Conservation (phyloP, 495 filamentous ascomycete genomes). For the Trichoderma reesei region DNA sequence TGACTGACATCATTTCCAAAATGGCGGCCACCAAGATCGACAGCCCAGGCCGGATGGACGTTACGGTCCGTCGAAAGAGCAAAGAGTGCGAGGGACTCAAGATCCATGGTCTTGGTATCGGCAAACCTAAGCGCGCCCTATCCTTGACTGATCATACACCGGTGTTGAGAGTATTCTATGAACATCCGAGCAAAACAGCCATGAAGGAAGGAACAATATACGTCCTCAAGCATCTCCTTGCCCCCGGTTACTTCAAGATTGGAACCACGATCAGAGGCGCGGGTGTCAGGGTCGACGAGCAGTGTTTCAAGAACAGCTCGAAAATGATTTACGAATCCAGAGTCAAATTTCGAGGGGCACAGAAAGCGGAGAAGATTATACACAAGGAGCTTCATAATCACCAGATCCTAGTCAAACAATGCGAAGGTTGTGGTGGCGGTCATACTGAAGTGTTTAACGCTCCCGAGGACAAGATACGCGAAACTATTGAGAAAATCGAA, state of each 20-base stretch:
- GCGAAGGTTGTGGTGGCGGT: background rate
- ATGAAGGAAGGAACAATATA: background rate
- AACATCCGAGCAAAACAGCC: background rate
- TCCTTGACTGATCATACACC: background rate
- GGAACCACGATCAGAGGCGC: background rate
- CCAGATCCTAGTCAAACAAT: background rate
- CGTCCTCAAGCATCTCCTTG: background rate
- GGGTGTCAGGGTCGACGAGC: background rate
- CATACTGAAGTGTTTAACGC: background rate
- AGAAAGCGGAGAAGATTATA: background rate
- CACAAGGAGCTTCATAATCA: background rate
- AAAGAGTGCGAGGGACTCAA: background rate
- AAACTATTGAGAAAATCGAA: background rate
- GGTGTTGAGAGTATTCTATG: background rate
- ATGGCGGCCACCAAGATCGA: no score
- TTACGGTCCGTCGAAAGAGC: background rate
- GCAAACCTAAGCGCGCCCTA: background rate
- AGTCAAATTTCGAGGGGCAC: background rate
- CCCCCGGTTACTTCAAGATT: background rate
- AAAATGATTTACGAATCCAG: background rate
- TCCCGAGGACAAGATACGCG: background rate
- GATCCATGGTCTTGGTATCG: background rate
- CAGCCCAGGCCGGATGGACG: background rate
- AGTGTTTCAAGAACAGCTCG: background rate
- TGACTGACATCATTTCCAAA: no score